Conservation (phyloP, 495 filamentous ascomycete species). For the Glarea lozoyensis region DNA sequence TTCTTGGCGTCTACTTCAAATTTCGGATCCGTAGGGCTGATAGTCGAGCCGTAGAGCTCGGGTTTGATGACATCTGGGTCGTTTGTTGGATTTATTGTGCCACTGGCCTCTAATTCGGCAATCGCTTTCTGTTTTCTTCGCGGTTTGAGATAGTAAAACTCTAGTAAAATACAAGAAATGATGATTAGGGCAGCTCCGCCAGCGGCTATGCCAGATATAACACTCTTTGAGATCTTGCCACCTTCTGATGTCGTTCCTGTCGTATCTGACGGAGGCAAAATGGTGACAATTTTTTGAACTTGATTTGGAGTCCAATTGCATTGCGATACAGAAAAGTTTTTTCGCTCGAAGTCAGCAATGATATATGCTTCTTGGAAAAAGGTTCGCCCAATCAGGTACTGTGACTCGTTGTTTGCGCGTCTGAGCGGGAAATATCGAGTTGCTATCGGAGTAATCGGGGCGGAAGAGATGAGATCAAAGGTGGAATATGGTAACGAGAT, state of each 20-base stretch:
- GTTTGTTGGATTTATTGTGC: not conserved
- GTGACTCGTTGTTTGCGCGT: slow-evolving; percentile 37
- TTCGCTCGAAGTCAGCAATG: slow-evolving; percentile 16
- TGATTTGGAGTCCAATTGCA: slow-evolving; percentile 11
- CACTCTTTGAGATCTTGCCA: not conserved
- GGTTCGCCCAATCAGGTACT: slow-evolving; percentile 45
- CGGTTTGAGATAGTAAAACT: slow-evolving; percentile 2
- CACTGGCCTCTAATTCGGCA: slow-evolving; percentile 1
- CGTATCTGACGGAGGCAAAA: slow-evolving; percentile 3
- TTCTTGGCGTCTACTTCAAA: not conserved
- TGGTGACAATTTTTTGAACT: slow-evolving; percentile 8
- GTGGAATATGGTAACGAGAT: slow-evolving; percentile 44
- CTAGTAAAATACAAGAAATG: not conserved
- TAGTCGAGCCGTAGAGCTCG: not conserved
- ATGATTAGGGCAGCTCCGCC: slow-evolving; percentile 4
- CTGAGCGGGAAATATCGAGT: slow-evolving; percentile 42
- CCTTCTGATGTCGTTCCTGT: not conserved
- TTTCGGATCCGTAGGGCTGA: not conserved
- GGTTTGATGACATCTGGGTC: not conserved
- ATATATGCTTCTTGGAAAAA: slow-evolving; percentile 48
- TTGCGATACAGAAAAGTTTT: slow-evolving; percentile 13
- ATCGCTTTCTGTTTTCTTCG: not conserved
- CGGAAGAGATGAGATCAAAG: slow-evolving; percentile 38
- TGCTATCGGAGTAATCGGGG: not conserved
- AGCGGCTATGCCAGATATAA: slow-evolving; percentile 10